Percentiles rank a stretch among this genome's conserved stretches.
Conservation (phyloP, 2,329 filamentous ascomycete genomes). For the Anthostomella pinea region DNA sequence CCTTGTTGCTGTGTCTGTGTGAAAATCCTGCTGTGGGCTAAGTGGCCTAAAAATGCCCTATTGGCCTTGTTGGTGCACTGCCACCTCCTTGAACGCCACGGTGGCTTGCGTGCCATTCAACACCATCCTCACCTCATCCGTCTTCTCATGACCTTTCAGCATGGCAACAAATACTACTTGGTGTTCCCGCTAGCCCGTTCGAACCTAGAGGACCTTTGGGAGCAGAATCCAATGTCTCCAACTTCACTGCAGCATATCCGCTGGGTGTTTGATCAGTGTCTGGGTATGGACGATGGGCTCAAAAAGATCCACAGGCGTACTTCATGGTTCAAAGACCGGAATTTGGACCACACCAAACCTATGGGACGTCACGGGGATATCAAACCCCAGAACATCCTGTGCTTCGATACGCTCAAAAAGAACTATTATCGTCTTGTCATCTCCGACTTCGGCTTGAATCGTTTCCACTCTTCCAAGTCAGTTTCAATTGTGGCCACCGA, state of each 20-base stretch:
- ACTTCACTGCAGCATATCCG: not conserved
- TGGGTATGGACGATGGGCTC: constrained; percentile 11
- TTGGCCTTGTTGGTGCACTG: no score
- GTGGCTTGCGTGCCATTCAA: no score
- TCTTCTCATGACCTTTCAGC: constrained; percentile 12
- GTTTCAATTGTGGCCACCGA: constrained; percentile 6
- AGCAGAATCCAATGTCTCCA: constrained; percentile 1
- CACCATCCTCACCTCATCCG: constrained; percentile 9
- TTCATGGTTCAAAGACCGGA: constrained; percentile 1
- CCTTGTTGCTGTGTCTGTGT: no score
- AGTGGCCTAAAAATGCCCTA: no score
- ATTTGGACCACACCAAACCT: no score
- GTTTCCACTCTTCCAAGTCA: constrained; percentile 9
- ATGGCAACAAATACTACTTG: constrained; percentile 11
- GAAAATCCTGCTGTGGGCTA: no score
- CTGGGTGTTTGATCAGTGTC: constrained; percentile 15
- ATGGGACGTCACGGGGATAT: constrained; percentile 13
- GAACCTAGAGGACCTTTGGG: constrained; percentile 15
- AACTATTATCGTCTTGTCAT: constrained; percentile 9
- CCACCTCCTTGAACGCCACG: no score
- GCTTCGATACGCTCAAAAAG: constrained; percentile 1
- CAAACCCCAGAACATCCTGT: constrained; percentile 12
- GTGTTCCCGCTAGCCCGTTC: constrained; percentile 14
- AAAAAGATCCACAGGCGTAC: constrained; percentile 12
- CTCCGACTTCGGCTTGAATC: constrained; percentile 12